Evolutionary conservation across 176 grass and related monocot genomes (phyloP).

Genomic region (Eleusine indica): DNA sequence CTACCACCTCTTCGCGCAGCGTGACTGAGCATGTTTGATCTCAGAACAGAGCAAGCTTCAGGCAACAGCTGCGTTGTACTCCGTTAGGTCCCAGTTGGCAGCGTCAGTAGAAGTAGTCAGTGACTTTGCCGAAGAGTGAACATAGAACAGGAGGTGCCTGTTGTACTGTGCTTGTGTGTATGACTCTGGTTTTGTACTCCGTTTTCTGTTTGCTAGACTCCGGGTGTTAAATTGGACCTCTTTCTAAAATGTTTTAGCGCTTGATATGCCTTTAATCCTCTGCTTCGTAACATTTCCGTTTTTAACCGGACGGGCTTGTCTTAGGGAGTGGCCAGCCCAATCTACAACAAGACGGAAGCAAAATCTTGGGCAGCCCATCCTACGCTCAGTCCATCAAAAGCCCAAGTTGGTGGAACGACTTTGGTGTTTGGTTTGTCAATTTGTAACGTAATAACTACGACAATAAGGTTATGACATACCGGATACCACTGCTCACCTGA

Average conservation of each 20-base stretch:
- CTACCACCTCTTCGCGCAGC: conserved; percentile 47
- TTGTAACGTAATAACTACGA: no score
- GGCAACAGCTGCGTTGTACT: conserved; percentile 1
- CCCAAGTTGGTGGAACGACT: neutral
- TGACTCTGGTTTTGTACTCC: neutral
- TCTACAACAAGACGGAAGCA: neutral
- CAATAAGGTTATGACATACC: no score
- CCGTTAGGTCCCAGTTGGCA: neutral
- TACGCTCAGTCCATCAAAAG: neutral
- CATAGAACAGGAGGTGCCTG: neutral
- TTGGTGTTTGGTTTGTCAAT: no score
- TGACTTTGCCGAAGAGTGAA: neutral
- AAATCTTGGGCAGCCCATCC: neutral
- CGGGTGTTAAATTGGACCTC: neutral
- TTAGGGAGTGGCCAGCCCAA: neutral
- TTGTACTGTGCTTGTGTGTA: conserved; percentile 20
- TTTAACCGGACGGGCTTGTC: neutral
- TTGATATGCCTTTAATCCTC: neutral
- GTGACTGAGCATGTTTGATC: conserved; percentile 15
- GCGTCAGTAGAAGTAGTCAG: neutral
- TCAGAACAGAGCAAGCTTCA: neutral
- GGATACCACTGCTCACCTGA: no score
- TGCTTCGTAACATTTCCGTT: neutral
- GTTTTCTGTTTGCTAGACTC: neutral
- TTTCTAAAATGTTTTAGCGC: no score